These are phyloP conservation scores for Hibiscus mutabilis DNA, from an alignment of 345 rosid genomes.

Conservation along the genomic window DNA sequence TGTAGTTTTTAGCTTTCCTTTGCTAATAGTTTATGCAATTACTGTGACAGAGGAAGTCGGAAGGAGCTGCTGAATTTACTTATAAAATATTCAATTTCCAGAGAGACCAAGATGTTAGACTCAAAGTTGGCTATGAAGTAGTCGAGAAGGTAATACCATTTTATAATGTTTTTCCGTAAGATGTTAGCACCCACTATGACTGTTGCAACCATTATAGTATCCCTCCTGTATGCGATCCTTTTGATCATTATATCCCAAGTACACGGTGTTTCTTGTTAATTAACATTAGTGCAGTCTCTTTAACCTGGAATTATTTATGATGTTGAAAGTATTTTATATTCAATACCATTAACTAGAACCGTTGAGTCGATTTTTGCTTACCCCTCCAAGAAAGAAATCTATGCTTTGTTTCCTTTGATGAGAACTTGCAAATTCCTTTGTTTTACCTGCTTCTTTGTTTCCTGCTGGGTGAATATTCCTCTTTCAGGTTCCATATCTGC, in stretches of 20 bases:
- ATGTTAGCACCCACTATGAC: background rate
- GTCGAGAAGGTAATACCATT: slow-evolving; percentile 50
- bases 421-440: too few species aligned
- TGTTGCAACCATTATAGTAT: background rate
- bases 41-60: slow-evolving; percentile 56
- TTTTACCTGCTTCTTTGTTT: background rate
- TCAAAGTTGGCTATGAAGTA: slow-evolving; percentile 78
- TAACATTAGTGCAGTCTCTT: background rate
- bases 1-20: background rate
- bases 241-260: background rate
- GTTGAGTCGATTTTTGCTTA: background rate
- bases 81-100: slow-evolving; percentile 68
- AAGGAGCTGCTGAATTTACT: slow-evolving; percentile 76
- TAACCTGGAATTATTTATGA: background rate
- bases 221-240: background rate
- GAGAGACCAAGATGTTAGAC: slow-evolving; percentile 67
- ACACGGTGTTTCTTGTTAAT: background rate
- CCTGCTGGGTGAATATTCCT: background rate
- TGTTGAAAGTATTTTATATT: background rate
- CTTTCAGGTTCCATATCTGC: slow-evolving; percentile 70
- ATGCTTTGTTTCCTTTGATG: too few species aligned
- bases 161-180: too few species aligned
- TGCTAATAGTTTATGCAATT: slow-evolving; percentile 5
- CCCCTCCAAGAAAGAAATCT: background rate
- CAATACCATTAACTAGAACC: background rate